Evolutionary conservation across 257 asterid genomes (phyloP), one percentile per base, ranked within the genome.

Genomic region (Avicennia marina): DNA sequence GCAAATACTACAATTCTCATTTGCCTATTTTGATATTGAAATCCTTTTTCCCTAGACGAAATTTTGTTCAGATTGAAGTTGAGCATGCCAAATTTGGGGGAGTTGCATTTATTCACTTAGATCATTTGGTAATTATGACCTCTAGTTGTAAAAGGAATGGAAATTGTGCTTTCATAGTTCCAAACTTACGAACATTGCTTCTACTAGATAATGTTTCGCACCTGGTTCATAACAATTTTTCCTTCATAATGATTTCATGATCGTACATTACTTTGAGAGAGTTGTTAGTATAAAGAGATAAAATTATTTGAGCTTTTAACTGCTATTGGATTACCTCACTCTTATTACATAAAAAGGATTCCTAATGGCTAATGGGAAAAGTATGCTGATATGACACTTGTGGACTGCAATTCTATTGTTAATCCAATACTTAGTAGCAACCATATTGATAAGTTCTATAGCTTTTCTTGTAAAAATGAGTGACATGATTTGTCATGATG

Each of bases 371-470:
- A 80, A 42, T 81, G 76, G 76, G 94, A 85, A 66, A 91, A 86
- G 67, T 91, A 85, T 29, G 88, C 83, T 0, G 80, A 81, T 8
- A 87, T 74, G 10, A 79, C 94, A 0, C 94, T 91, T 17, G 49
- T 78, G 41, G 90, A 91, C 71, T 85, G 95, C 62, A 94, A 95
- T 19, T 64, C 98, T 4, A 19, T 79, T 62, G 95, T 91, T 19
- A 94, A 91, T 62, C 96, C 96, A 0, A 79, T 49, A 33, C 95
- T 88, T 56, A 78, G 64, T 52, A 61, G 63, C 68, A 33, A 72
- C 49, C 81, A 81, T 65, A 61, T 72, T 24, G 96, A 95, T 90
- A 63, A 36, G 89, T 58, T 9, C 15, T 29, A n/a, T n/a, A 47
- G 12, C 2, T 26, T 56, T 62, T 44, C 12, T 42, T 46, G 31